These are phyloP conservation scores for Zopfia rhizophila DNA, from an alignment of 2,329 filamentous ascomycete species.

Conservation along the genomic window DNA sequence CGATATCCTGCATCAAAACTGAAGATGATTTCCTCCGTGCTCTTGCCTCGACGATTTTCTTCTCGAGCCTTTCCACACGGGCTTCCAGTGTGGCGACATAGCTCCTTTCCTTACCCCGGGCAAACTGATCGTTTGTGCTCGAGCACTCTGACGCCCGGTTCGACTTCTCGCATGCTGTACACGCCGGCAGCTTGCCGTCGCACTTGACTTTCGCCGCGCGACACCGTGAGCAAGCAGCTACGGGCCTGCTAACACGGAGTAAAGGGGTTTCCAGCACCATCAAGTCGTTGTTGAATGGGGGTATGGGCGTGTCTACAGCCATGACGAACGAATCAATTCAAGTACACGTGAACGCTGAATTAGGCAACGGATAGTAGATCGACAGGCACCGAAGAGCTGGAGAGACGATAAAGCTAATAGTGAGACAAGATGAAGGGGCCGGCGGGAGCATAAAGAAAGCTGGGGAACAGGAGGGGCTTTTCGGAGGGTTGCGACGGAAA, in stretches of 20 bases:
- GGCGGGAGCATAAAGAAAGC: not conserved
- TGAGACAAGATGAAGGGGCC: slow-evolving; percentile 11
- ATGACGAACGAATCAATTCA: slow-evolving; percentile 21
- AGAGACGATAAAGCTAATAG: slow-evolving; percentile 9
- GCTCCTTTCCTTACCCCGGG: slow-evolving; percentile 92
- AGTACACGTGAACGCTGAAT: slow-evolving; percentile 14
- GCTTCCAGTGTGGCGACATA: slow-evolving; percentile 97
- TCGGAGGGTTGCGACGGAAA: slow-evolving; percentile 3
- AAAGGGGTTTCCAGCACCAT: slow-evolving; percentile 67
- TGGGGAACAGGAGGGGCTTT: slow-evolving; percentile 23
- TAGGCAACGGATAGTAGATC: slow-evolving; percentile 13
- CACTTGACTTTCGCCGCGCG: slow-evolving; percentile 97
- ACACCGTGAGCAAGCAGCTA: slow-evolving; percentile 83
- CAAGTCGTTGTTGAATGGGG: slow-evolving; percentile 29
- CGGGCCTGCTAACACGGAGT: slow-evolving; percentile 79
- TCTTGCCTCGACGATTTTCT: slow-evolving; percentile 72
- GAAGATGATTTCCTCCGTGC: slow-evolving; percentile 78
- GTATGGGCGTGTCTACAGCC: slow-evolving; percentile 22
- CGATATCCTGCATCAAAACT: slow-evolving; percentile 71
- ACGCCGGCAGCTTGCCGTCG: slow-evolving; percentile 94
- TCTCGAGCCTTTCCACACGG: slow-evolving; percentile 87
- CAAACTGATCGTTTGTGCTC: slow-evolving; percentile 94
- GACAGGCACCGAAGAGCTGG: not conserved
- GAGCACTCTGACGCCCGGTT: slow-evolving; percentile 89
- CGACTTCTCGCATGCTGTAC: slow-evolving; percentile 92